Evolutionary conservation across 176 grass and related monocot species (phyloP).

Genomic region (Oryza glumipatula): DNA sequence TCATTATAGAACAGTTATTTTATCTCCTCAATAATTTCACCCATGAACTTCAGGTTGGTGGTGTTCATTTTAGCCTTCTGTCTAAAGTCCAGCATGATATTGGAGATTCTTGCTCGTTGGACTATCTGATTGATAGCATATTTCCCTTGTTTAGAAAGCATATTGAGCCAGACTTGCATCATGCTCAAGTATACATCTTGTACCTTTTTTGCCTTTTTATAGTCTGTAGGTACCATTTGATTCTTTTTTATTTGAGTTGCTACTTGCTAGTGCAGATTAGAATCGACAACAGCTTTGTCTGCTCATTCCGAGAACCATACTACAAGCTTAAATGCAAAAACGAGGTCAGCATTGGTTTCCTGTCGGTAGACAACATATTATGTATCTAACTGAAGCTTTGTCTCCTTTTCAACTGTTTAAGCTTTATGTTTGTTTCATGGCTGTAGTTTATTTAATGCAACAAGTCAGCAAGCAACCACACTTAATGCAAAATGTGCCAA

Average conservation of each 20-base stretch:
- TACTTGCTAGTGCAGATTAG: constrained; percentile 75
- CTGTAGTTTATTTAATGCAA: neutral
- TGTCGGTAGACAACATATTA: constrained; percentile 33
- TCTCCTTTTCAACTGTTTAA: neutral
- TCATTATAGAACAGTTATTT: constrained; percentile 25
- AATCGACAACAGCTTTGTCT: constrained; percentile 98
- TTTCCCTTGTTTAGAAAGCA: constrained; percentile 97
- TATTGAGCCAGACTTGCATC: constrained; percentile 97
- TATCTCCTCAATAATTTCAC: constrained; percentile 33
- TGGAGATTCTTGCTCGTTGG: constrained; percentile 98
- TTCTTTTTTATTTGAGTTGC: constrained; percentile 47
- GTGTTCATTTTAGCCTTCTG: constrained; percentile 95
- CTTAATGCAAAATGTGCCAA: constrained; percentile 10
- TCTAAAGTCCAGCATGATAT: constrained; percentile 99
- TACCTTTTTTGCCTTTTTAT: constrained; percentile 29
- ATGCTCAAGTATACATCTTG: constrained; percentile 75
- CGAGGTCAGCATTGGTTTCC: constrained; percentile 68
- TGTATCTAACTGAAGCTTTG: constrained; percentile 10
- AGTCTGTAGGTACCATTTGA: constrained; percentile 34
- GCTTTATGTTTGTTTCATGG: constrained; percentile 9
- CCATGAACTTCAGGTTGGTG: constrained; percentile 73
- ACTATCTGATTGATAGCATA: constrained; percentile 99
- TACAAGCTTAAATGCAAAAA: constrained; percentile 99
- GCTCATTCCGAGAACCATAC: constrained; percentile 94
- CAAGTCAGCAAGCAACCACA: neutral